Conservation (phyloP, 345 rosid species). For the Eutrema japonicum region DNA sequence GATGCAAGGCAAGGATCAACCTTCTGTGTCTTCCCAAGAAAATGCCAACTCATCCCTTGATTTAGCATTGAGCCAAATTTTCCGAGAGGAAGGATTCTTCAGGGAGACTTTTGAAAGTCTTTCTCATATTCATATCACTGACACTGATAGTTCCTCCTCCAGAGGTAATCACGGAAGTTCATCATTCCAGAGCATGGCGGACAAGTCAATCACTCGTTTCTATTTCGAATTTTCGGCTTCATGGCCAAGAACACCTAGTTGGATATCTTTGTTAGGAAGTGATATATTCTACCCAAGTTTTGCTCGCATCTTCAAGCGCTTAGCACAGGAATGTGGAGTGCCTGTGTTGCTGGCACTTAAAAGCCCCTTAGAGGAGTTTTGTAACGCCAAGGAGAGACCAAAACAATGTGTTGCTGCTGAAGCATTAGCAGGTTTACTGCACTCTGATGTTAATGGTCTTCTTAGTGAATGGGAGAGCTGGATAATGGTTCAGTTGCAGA, state of each 20-base stretch:
- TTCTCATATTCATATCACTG: constrained; percentile 92
- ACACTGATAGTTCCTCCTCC: constrained; percentile 71
- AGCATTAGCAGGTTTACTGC: constrained; percentile 92
- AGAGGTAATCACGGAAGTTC: constrained; percentile 82
- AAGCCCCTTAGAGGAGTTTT: constrained; percentile 80
- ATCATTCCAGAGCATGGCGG: constrained; percentile 86
- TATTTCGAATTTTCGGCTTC: constrained; percentile 95
- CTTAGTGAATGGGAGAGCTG: constrained; percentile 85
- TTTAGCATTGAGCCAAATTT: constrained; percentile 75
- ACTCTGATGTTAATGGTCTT: constrained; percentile 89
- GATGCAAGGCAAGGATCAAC: constrained; percentile 56
- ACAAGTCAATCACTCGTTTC: constrained; percentile 93
- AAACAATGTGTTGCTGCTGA: constrained; percentile 99
- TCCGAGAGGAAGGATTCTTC: constrained; percentile 92
- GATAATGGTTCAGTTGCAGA: constrained; percentile 86
- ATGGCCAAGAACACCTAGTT: constrained; percentile 99
- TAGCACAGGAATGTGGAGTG: constrained; percentile 93
- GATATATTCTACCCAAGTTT: constrained; percentile 89
- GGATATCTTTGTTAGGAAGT: constrained; percentile 91
- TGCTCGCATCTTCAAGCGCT: constrained; percentile 93
- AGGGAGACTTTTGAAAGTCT: constrained; percentile 85
- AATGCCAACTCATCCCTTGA: constrained; percentile 72
- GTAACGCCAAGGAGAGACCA: constrained; percentile 87
- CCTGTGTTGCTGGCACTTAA: constrained; percentile 73
- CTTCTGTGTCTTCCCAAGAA: constrained; percentile 44